These are phyloP conservation scores for Apiotrichum laibachii DNA, from an alignment of 1,284 basidiomycete species.

Conservation along the genomic window DNA sequence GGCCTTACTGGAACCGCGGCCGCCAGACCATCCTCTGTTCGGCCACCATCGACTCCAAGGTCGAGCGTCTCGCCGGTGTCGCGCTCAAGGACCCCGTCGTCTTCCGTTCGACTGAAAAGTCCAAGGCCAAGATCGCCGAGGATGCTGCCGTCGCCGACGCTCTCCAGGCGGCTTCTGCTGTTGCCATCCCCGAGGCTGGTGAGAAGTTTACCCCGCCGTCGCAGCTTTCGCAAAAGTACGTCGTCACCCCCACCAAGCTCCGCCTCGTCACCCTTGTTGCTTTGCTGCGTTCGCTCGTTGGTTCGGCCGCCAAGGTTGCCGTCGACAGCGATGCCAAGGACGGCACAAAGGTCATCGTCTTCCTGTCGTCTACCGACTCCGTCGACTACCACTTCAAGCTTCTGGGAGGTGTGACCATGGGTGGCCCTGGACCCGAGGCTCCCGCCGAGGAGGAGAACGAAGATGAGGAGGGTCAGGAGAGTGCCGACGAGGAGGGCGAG, in stretches of 20 bases:
- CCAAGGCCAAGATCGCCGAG: slow-evolving; percentile 10
- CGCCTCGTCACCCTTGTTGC: slow-evolving; percentile 88
- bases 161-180: slow-evolving; percentile 25
- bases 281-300: slow-evolving; percentile 71
- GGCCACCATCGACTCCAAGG: slow-evolving; percentile 91
- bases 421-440: slow-evolving; percentile 38
- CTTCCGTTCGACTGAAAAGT: slow-evolving; percentile 46
- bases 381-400: slow-evolving; percentile 96
- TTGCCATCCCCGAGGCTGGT: slow-evolving; percentile 29
- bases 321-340: slow-evolving; percentile 24
- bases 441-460: slow-evolving; percentile 43
- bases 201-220: slow-evolving; percentile 85
- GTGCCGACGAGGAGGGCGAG: slow-evolving; percentile 42
- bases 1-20: slow-evolving; percentile 67
- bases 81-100: slow-evolving; percentile 60
- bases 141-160: slow-evolving; percentile 26
- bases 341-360: slow-evolving; percentile 74
- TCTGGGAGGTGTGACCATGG: slow-evolving; percentile 76
- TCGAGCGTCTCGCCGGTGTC: slow-evolving; percentile 85
- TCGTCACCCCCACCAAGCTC: slow-evolving; percentile 88
- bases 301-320: slow-evolving; percentile 39
- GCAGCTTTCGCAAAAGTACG: slow-evolving; percentile 89
- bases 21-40: slow-evolving; percentile 89
- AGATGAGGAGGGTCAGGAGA: slow-evolving; percentile 30
- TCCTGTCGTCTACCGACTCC: slow-evolving; percentile 93